Conservation (phyloP, 2,329 filamentous ascomycete species). For the Anisogramma anomala region DNA sequence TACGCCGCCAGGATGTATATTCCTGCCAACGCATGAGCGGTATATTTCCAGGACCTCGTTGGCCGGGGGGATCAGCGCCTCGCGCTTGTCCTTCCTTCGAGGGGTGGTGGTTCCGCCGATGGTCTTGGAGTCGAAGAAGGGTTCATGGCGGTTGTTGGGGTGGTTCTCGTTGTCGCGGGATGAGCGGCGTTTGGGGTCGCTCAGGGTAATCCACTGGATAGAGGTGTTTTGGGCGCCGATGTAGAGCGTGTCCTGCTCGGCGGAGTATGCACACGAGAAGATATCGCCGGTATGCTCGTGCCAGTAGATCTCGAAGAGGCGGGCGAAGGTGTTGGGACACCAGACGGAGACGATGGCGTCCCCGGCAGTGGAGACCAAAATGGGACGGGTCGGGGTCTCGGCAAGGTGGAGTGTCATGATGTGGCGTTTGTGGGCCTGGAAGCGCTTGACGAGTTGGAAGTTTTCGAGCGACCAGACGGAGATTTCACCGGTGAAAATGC, state of each 20-base stretch:
- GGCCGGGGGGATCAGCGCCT: conserved; percentile 41
- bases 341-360: conserved; percentile 93
- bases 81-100: conserved; percentile 50
- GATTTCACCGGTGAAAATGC: conserved; percentile 88
- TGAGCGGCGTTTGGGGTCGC: conserved; percentile 48
- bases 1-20: conserved; percentile 90
- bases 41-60: conserved; percentile 65
- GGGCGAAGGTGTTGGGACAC: conserved; percentile 64
- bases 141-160: conserved; percentile 65
- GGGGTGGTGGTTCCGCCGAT: conserved; percentile 73
- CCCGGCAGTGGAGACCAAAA: conserved; percentile 86
- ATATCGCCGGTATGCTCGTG: conserved; percentile 91
- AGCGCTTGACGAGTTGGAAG: conserved; percentile 65
- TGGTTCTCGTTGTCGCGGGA: conserved; percentile 55
- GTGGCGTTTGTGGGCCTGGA: conserved; percentile 85
- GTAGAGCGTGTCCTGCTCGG: conserved; percentile 69
- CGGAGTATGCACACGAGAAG: conserved; percentile 86
- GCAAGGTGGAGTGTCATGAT: conserved; percentile 78
- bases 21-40: conserved; percentile 67
- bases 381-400: conserved; percentile 46
- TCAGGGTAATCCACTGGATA: conserved; percentile 82
- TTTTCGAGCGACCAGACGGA: conserved; percentile 82
- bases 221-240: conserved; percentile 89
- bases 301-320: conserved; percentile 83
- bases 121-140: conserved; percentile 86